Base-by-base conservation (phyloP, 78 protist genomes). In the Cavenderia fasciculata region DNA sequence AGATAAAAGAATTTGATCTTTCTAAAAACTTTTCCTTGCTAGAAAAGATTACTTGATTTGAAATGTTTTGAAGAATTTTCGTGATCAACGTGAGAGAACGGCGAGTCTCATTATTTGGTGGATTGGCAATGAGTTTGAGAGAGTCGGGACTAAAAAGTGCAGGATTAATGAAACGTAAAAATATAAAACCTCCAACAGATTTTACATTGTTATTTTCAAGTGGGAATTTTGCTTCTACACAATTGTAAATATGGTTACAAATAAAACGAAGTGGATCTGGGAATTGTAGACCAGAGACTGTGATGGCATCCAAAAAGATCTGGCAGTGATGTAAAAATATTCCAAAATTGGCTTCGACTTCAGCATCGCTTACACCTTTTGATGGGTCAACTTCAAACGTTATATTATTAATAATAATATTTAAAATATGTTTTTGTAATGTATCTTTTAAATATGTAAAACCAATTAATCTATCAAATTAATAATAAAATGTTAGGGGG, bases 11-110 rank as follows among this genome's bases (percentile, higher is more conserved):
- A 52, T 72, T 72, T 23, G 11, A 72, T 23, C 38, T 27, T 34
- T 16, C 3, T n/a, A 72, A 23, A 23, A 36, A 49, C 5, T 7
- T 25, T 38, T 72, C 79, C 52, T 72, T 72, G n/a, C 36, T 49
- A 11, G 49, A 12, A 23, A 72, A 33, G 1, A 23, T 36, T n/a
- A 72, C 46, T 36, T 72, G 79, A 52, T 72, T 72, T 36, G 79
- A 72, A 36, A 72, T 52, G 25, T 72, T 72, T 72, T 72, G 79
- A n/a, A 72, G 49, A 2, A 72, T 52, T 52, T 72, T 72, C 11
- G 54, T 52, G 2, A 72, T 40, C 1, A 72, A 23, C 14, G 79
- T 72, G 33, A 72, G 23, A 21, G 66, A 38, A 36, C 79, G 29
- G 33, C 79, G 29, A 36, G 34, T 44, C 10, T 72, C 36, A 11